Percentiles rank a stretch among this genome's conserved stretches.
These are phyloP conservation scores for Leucocoprinus leucothites DNA, from an alignment of 768 basidiomycete genomes.

Conservation along the genomic window DNA sequence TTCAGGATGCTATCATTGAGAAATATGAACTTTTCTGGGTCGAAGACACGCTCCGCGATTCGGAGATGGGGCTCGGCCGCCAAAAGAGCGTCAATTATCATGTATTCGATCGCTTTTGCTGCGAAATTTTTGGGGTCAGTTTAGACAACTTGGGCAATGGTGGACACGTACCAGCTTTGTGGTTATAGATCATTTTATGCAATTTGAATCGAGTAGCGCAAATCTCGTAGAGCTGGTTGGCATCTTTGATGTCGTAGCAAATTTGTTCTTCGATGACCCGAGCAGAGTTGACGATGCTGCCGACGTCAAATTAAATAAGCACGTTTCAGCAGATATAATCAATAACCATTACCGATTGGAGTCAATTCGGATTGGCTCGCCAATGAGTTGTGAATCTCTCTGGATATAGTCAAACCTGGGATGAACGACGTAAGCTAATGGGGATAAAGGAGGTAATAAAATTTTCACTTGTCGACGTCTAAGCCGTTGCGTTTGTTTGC, in stretches of 20 bases:
- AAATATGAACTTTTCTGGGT: slow-evolving; percentile 58
- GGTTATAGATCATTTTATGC: slow-evolving; percentile 82
- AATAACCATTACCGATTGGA: slow-evolving; percentile 36
- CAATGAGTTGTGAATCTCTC: slow-evolving; percentile 70
- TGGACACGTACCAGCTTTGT: slow-evolving; percentile 58
- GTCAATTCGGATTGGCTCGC: slow-evolving; percentile 54
- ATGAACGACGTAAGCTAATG: background rate
- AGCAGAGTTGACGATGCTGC: slow-evolving; percentile 69
- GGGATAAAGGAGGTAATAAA: background rate
- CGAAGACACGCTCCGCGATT: slow-evolving; percentile 51
- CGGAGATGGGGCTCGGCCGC: slow-evolving; percentile 63
- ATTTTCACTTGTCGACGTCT: slow-evolving; percentile 78
- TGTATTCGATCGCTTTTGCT: slow-evolving; percentile 80
- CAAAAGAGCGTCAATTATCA: slow-evolving; percentile 77
- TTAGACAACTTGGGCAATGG: background rate
- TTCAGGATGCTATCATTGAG: slow-evolving; percentile 69
- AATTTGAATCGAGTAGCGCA: slow-evolving; percentile 72
- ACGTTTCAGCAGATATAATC: no score
- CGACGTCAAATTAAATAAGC: no score
- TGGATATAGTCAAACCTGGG: slow-evolving; percentile 79
- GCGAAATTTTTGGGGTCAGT: background rate
- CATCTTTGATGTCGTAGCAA: slow-evolving; percentile 81
- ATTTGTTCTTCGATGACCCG: slow-evolving; percentile 74
- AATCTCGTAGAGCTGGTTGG: slow-evolving; percentile 71
- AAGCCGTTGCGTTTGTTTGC: slow-evolving; percentile 79